These are phyloP conservation scores for Setaria italica DNA, from an alignment of 202 grass and related monocot genomes.

Conservation along the genomic window DNA sequence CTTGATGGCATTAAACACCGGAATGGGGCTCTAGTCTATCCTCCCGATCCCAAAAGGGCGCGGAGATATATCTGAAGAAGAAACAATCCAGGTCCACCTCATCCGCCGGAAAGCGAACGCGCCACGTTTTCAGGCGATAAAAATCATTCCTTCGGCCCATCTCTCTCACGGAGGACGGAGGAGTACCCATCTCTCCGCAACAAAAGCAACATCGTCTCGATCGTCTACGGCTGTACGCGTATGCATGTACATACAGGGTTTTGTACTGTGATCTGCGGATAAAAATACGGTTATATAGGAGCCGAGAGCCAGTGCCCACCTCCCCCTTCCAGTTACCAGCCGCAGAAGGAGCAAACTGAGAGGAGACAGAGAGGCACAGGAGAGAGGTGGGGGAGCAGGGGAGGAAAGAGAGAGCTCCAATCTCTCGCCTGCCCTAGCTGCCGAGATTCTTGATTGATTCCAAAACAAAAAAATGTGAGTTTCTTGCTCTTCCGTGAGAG, in stretches of 20 bases:
- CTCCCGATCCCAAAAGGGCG: neutral
- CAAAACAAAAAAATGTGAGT: constrained; percentile 45
- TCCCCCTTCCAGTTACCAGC: constrained; percentile 32
- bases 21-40: constrained; percentile 8
- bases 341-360: constrained; percentile 31
- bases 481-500: constrained; percentile 3
- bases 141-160: constrained; percentile 3
- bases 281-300: constrained; percentile 52
- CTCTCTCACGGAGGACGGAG: neutral
- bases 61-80: constrained; percentile 33
- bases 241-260: neutral
- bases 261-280: neutral
- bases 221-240: neutral
- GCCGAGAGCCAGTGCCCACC: constrained; percentile 22
- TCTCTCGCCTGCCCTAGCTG: constrained; percentile 28
- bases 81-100: constrained; percentile 36
- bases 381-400: neutral
- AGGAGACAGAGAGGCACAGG: constrained; percentile 39
- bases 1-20: constrained; percentile 43
- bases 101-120: constrained; percentile 47
- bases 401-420: constrained; percentile 9
- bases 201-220: neutral
- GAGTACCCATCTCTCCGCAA: neutral
- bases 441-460: constrained; percentile 37
- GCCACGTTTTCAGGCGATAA: constrained; percentile 31